phyloP scores from a whole-genome alignment of 805 yeast genomes.

The Candida fluviatilis region DNA sequence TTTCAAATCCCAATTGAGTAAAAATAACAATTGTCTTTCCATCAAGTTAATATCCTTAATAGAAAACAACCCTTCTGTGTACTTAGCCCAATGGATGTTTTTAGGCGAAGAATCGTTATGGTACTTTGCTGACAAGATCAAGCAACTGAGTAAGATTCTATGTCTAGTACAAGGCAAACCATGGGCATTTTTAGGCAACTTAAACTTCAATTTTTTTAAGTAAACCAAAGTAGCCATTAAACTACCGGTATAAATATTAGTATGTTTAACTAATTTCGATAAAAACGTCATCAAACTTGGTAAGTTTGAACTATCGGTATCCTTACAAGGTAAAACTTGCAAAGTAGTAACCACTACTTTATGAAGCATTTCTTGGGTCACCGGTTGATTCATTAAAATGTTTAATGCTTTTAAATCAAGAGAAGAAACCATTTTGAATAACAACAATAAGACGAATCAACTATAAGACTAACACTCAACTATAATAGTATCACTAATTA shows the following conservation, averaged over 20 bases:
- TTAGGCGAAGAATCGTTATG: slow-evolving; percentile 78
- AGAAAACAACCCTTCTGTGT: slow-evolving; percentile 69
- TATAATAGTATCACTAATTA: no score
- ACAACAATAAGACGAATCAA: no score
- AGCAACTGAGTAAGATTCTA: slow-evolving; percentile 69
- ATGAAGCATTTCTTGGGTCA: slow-evolving; percentile 71
- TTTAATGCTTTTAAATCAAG: slow-evolving; percentile 47
- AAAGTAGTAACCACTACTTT: slow-evolving; percentile 62
- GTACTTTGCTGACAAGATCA: slow-evolving; percentile 67
- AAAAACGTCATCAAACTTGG: slow-evolving; percentile 77
- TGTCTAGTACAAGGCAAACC: slow-evolving; percentile 80
- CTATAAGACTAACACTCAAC: neutral
- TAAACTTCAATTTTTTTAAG: slow-evolving; percentile 55
- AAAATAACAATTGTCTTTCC: slow-evolving; percentile 71
- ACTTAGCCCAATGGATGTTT: slow-evolving; percentile 74
- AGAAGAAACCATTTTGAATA: slow-evolving; percentile 8
- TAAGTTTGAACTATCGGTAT: slow-evolving; percentile 26
- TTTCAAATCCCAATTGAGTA: slow-evolving; percentile 67
- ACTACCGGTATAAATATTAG: slow-evolving; percentile 79
- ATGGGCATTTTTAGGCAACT: slow-evolving; percentile 65
- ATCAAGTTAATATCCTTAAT: slow-evolving; percentile 69
- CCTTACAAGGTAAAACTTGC: slow-evolving; percentile 63
- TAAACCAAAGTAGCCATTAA: slow-evolving; percentile 69
- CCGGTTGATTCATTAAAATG: slow-evolving; percentile 59
- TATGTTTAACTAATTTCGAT: slow-evolving; percentile 64